Conservation (phyloP, 1,284 basidiomycete genomes). For the Cystobasidiaceae sp. region DNA sequence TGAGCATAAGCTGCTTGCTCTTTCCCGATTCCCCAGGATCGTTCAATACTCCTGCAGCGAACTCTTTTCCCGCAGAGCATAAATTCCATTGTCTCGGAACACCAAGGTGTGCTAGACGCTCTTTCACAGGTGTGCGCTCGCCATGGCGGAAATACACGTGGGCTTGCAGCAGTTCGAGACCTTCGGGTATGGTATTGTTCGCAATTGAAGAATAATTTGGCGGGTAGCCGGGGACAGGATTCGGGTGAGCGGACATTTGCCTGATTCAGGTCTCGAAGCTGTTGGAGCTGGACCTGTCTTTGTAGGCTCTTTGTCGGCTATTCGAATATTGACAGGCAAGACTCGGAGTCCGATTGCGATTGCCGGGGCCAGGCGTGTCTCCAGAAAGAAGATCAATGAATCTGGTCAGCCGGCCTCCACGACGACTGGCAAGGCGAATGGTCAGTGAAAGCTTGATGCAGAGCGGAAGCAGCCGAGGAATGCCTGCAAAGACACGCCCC, state of each 20-base stretch:
- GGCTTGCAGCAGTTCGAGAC: conserved; percentile 22
- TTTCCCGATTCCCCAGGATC: neutral
- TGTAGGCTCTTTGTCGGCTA: too few species aligned
- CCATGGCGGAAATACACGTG: conserved; percentile 29
- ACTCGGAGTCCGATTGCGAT: too few species aligned
- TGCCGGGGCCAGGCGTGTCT: too few species aligned
- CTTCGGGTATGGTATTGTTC: conserved; percentile 4
- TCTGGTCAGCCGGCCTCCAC: too few species aligned
- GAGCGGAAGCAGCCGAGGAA: too few species aligned
- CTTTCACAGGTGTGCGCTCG: conserved; percentile 27
- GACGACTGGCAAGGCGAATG: too few species aligned
- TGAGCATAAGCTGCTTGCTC: conserved; percentile 1
- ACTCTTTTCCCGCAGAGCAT: conserved; percentile 9
- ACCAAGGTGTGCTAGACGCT: conserved; percentile 20
- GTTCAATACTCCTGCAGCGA: conserved; percentile 15
- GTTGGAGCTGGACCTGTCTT: too few species aligned
- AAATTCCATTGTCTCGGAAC: conserved; percentile 23
- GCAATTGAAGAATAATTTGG: conserved; percentile 7
- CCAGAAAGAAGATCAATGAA: too few species aligned
- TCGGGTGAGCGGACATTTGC: conserved; percentile 16
- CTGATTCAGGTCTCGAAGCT: too few species aligned
- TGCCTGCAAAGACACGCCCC: too few species aligned
- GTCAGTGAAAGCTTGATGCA: too few species aligned
- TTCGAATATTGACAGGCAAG: too few species aligned
- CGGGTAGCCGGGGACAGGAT: conserved; percentile 20